Base-by-base conservation (phyloP, 2,329 filamentous ascomycete genomes). In the Diplodia scrobiculata region DNA sequence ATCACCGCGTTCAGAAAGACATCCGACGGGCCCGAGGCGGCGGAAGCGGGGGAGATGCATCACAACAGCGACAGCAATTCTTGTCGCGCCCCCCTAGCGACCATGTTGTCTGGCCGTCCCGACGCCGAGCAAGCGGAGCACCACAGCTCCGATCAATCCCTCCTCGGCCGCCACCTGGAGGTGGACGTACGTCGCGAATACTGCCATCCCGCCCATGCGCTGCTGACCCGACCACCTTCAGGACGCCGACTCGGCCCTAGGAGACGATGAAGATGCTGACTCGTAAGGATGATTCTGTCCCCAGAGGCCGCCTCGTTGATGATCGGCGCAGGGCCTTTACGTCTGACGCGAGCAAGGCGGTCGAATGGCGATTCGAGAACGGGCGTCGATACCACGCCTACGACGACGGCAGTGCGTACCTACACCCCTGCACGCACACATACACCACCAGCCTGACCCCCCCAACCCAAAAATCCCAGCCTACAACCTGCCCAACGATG, bases 101-200 rank as follows among this genome's bases (percentile, higher is more conserved):
- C 11, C 1, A 41, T 41, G 38, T 14, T 41, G 38, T 14, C 38
- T 32, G 29, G 7, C 5, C 29, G 29, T 32, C 29, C 5, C 14
- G 38, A 41, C 4, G 21, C 14, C 2, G 50, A 14, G 4, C 54
- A 29, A 21, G 21, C 1, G 1, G 38, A 21, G 25, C 14, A n/a
- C 54, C n/a, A 47, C 38, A 14, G 25, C 25, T 59, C 54, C 1
- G 38, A 19, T 27, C 38, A 59, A 17, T 54, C 62, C 25, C 21
- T 64, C 4, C 9, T 64, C 10, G 48, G 62, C 32, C 62, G 32
- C 2, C 59, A 63, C 27, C 59, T 63, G n/a, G 59, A 63, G 32
- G 51, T 52, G 3, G 59, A 63, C 14, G 59, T 52, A 38, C 14
- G 47, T 38, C 17, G 14, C 17, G 29, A 3, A 3, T 5, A 32